Evolutionary conservation across 106 monocot genomes (phyloP), one percentile per base, ranked within the genome.

Genomic region (Acorus gramineus): DNA sequence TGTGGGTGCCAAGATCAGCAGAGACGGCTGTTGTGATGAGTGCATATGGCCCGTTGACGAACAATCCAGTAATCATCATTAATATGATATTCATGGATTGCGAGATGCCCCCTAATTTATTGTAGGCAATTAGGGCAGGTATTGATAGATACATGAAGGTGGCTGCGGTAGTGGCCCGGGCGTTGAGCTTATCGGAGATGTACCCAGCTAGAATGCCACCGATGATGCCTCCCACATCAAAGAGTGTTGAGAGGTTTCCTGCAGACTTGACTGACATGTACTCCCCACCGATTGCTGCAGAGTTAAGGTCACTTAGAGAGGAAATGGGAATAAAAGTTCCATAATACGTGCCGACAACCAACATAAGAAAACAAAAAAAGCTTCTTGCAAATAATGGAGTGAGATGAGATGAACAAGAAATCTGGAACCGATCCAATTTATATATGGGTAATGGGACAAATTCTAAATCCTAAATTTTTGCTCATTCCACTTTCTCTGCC

Each of bases 21-120:
- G 83, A 83, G 50, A 78, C 71, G 4, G 78, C 82, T 5, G 78
- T 83, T 50, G 78, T 83, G 28, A 83, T 83, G n/a, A 83, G 78
- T 13, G 78, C 70, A 57, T 78, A 78, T 11, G 83, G 83, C 2
- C 78, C 83, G 49, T 83, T 83, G 7, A 83, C 83, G 48, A 83
- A 79, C 47, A 78, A 44, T 11, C 82, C 78, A 44, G 74, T 6
- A 11, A 74, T 59, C 73, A 82, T 73, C 82, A 82, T 82, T 3
- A 82, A 56, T 4, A 11, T 42, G 7, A 78, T 60, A 59, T 82
- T 82, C 53, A 55, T 14, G 3, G 45, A 53, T 49, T 66, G 45
- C 10, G 82, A 82, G 46, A 60, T 53, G 49, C 54, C 11, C 0
- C 82, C 82, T 47, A 63, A 82, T 43, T 28, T 49, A 54, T 67